These are phyloP conservation scores for Lachnellula subtilissima DNA, from an alignment of 2,329 filamentous ascomycete genomes.

Conservation along the genomic window DNA sequence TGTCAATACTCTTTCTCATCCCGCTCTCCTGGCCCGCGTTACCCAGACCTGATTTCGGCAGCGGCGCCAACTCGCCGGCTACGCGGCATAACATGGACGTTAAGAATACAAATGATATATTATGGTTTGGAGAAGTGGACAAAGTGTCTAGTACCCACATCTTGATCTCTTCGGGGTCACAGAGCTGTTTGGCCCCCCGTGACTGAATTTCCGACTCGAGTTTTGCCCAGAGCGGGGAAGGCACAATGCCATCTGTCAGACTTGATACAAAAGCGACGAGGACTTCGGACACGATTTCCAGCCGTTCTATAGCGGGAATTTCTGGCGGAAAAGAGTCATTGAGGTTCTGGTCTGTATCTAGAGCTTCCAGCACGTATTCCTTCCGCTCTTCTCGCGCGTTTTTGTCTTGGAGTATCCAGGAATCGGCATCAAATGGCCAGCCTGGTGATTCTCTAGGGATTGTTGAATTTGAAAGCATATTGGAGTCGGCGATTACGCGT, in stretches of 20 bases:
- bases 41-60: slow-evolving; percentile 25
- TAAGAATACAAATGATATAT: slow-evolving; percentile 84
- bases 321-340: slow-evolving; percentile 58
- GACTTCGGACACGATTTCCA: slow-evolving; percentile 69
- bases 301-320: slow-evolving; percentile 57
- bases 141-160: slow-evolving; percentile 69
- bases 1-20: slow-evolving; percentile 24
- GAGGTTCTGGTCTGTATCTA: slow-evolving; percentile 67
- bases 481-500: slow-evolving; percentile 54
- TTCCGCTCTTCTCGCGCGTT: slow-evolving; percentile 29
- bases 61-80: slow-evolving; percentile 47
- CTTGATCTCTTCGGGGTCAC: slow-evolving; percentile 50
- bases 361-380: slow-evolving; percentile 52
- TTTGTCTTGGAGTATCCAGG: slow-evolving; percentile 33
- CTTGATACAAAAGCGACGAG: slow-evolving; percentile 70
- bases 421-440: slow-evolving; percentile 51
- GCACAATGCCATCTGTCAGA: slow-evolving; percentile 75
- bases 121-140: slow-evolving; percentile 67
- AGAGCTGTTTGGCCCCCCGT: slow-evolving; percentile 38
- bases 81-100: slow-evolving; percentile 68
- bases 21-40: slow-evolving; percentile 1
- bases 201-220: slow-evolving; percentile 54
- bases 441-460: slow-evolving; percentile 49
- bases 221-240: slow-evolving; percentile 62
- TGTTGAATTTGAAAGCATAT: slow-evolving; percentile 52